Evolutionary conservation across 1,284 basidiomycete genomes (phyloP).

Genomic region (Inonotus obliquus): DNA sequence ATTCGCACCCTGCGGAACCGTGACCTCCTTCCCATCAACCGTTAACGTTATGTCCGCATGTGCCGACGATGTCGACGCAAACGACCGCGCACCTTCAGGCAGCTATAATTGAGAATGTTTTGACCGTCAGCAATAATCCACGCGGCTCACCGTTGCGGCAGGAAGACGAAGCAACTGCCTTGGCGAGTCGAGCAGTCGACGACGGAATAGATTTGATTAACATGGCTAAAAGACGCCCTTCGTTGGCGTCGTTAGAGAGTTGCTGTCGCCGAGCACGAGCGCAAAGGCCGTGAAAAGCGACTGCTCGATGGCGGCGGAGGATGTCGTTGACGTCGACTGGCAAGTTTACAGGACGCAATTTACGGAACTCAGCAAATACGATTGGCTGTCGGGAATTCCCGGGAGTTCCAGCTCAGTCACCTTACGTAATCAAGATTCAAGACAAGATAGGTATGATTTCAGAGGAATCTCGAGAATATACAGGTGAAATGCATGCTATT

Average conservation of each 20-base stretch:
- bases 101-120: conserved; percentile 6
- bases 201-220: conserved; percentile 39
- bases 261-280: neutral
- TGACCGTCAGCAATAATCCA: neutral
- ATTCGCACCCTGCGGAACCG: conserved; percentile 79
- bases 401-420: conserved; percentile 1
- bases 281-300: neutral
- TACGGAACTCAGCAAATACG: conserved; percentile 1
- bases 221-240: conserved; percentile 3
- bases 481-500: too few relatives aligned
- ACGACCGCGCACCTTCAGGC: conserved; percentile 46
- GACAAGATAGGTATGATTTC: too few relatives aligned
- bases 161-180: conserved; percentile 40
- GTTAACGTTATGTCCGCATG: conserved; percentile 85
- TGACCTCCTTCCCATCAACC: conserved; percentile 91
- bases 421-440: too few relatives aligned
- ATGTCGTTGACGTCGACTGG: conserved; percentile 8
- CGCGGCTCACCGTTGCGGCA: conserved; percentile 39
- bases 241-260: neutral
- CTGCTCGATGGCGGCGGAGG: conserved; percentile 2
- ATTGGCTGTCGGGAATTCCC: conserved; percentile 2
- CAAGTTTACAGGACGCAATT: neutral
- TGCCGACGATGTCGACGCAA: conserved; percentile 60
- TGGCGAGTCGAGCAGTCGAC: conserved; percentile 62
- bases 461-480: too few relatives aligned